A percentile compares a stretch with the other conserved stretches of the same genome.
phyloP scores from a whole-genome alignment of 129 eudicot genomes.

The Heracleum sosnowskyi region DNA sequence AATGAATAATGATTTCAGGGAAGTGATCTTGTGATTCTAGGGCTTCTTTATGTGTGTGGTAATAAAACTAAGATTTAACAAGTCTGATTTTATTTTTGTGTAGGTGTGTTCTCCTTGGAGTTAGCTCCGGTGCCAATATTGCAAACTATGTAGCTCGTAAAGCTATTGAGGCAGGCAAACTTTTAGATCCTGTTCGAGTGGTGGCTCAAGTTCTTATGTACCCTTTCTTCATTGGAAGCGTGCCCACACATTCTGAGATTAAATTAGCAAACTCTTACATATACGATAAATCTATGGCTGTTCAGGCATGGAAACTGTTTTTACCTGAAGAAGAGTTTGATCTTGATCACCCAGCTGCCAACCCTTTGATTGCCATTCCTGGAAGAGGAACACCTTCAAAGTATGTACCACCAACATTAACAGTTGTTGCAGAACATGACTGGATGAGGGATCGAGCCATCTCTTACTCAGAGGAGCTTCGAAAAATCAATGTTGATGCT shows the following conservation, averaged over 20 bases:
- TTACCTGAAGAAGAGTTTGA: constrained; percentile 58
- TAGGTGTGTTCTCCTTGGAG: constrained; percentile 90
- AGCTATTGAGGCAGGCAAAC: constrained; percentile 61
- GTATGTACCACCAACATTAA: constrained; percentile 74
- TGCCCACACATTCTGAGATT: constrained; percentile 76
- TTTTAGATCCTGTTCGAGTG: constrained; percentile 63
- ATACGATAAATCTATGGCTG: constrained; percentile 53
- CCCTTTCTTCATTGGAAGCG: constrained; percentile 76
- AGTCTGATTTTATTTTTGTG: constrained; percentile 4
- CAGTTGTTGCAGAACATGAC: constrained; percentile 80
- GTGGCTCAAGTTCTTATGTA: constrained; percentile 90
- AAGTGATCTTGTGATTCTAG: background rate
- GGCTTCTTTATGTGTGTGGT: background rate
- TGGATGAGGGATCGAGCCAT: constrained; percentile 94
- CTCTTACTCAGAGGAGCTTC: constrained; percentile 70
- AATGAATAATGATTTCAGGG: background rate
- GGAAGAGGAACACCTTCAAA: constrained; percentile 35
- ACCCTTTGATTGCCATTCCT: constrained; percentile 46
- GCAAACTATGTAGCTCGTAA: constrained; percentile 68
- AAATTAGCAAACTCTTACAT: constrained; percentile 62
- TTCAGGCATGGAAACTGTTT: constrained; percentile 75
- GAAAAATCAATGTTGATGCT: constrained; percentile 82
- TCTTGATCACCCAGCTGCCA: constrained; percentile 78
- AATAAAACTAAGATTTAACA: background rate
- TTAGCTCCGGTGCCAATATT: constrained; percentile 80